phyloP scores from a whole-genome alignment of 2,329 filamentous ascomycete genomes.

The Ophiostoma ulmi region DNA sequence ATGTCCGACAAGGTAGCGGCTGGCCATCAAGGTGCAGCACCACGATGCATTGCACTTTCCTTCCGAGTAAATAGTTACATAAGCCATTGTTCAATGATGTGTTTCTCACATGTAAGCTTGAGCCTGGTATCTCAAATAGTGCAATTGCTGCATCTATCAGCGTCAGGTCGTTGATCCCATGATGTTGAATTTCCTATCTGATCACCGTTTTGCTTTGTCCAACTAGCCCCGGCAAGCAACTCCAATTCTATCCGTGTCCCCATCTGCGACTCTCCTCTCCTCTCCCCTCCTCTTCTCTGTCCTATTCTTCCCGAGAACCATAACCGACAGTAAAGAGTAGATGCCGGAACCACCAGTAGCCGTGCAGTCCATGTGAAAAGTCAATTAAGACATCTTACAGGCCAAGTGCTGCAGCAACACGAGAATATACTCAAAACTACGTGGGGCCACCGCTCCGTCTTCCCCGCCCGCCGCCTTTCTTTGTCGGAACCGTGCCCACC shows the following conservation, averaged over 20 bases:
- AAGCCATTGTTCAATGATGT: neutral
- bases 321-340: neutral
- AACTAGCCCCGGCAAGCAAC: neutral
- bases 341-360: neutral
- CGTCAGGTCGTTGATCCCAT: too few species aligned
- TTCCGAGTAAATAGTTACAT: neutral
- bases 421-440: neutral
- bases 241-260: slow-evolving; percentile 2
- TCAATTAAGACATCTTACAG: neutral
- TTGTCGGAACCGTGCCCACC: neutral
- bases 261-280: neutral
- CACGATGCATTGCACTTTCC: neutral
- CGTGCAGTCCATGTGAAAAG: neutral
- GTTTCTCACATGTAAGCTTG: neutral
- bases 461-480: neutral
- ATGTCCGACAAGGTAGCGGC: neutral
- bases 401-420: neutral
- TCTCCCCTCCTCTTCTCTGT: neutral
- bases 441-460: neutral
- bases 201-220: neutral
- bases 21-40: neutral
- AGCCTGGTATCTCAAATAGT: neutral
- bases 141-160: neutral
- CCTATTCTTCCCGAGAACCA: neutral
- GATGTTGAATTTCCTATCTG: neutral